A percentile compares a stretch with the other conserved stretches of the same genome.
Evolutionary conservation across 1,284 basidiomycete genomes (phyloP).

Genomic region (Fomes fomentarius): DNA sequence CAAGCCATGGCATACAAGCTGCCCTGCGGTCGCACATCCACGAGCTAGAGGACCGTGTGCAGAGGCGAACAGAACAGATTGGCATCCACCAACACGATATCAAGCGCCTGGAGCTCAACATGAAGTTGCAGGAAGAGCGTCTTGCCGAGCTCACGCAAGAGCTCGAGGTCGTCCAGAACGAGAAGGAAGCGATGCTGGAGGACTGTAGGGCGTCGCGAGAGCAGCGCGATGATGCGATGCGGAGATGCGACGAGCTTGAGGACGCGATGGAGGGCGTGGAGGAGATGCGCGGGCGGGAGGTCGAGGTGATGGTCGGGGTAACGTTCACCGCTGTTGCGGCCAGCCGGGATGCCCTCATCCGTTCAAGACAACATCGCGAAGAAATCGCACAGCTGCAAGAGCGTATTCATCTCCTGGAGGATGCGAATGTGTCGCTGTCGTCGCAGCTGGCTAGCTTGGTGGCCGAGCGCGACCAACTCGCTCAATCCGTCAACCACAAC

Average conservation of each 20-base stretch:
- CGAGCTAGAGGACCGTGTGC: conserved; percentile 62
- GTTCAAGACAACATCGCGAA: not conserved
- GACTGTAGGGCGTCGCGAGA: conserved; percentile 76
- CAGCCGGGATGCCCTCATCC: conserved; percentile 40
- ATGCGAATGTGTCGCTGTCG: conserved; percentile 10
- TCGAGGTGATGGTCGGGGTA: conserved; percentile 42
- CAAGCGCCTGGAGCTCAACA: conserved; percentile 69
- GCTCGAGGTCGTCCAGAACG: conserved; percentile 60
- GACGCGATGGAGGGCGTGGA: conserved; percentile 61
- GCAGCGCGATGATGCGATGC: conserved; percentile 63
- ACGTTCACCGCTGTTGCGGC: conserved; percentile 29
- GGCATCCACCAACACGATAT: conserved; percentile 77
- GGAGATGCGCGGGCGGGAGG: conserved; percentile 33
- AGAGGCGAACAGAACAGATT: conserved; percentile 68
- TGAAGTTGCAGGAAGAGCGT: conserved; percentile 72
- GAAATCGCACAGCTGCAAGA: conserved; percentile 2
- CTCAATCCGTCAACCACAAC: conserved; percentile 13
- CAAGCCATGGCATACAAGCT: conserved; percentile 36
- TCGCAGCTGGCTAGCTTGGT: conserved; percentile 12
- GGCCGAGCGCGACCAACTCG: conserved; percentile 15
- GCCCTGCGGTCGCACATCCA: conserved; percentile 63
- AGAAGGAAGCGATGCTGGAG: conserved; percentile 79
- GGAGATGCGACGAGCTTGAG: conserved; percentile 43
- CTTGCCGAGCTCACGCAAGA: conserved; percentile 67
- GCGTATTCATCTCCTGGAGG: conserved; percentile 12